These are phyloP conservation scores for Agroathelia rolfsii DNA, from an alignment of 1,284 basidiomycete genomes.

Conservation along the genomic window DNA sequence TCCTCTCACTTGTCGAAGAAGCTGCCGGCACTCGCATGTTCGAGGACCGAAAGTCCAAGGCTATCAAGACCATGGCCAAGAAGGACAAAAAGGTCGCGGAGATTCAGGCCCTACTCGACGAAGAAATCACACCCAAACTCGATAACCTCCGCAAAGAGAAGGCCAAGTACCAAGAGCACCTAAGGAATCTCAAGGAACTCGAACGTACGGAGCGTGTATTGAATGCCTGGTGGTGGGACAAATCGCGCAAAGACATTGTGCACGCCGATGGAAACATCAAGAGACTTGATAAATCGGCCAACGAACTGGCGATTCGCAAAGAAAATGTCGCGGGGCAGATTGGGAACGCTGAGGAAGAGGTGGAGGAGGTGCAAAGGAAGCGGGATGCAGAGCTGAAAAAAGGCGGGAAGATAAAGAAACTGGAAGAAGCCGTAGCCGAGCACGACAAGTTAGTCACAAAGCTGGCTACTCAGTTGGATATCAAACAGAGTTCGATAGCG, in stretches of 20 bases:
- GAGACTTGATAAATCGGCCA: conserved; percentile 37
- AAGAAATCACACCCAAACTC: conserved; percentile 94
- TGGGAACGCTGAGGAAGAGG: conserved; percentile 46
- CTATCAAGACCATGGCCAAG: conserved; percentile 93
- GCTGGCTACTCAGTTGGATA: conserved; percentile 78
- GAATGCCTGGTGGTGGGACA: conserved; percentile 82
- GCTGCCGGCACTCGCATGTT: conserved; percentile 99
- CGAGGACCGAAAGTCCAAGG: conserved; percentile 97
- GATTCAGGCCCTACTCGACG: conserved; percentile 68
- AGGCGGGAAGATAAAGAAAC: conserved; percentile 70
- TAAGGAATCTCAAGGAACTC: conserved; percentile 83
- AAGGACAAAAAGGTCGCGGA: conserved; percentile 97
- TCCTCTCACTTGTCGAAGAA: conserved; percentile 98
- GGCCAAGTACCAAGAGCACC: conserved; percentile 82
- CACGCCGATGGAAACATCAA: conserved; percentile 35
- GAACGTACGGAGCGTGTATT: conserved; percentile 80
- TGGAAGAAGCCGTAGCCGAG: conserved; percentile 72
- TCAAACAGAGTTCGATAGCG: conserved; percentile 67
- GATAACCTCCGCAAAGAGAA: conserved; percentile 90
- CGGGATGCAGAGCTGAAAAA: conserved; percentile 60
- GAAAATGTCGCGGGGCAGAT: conserved; percentile 40
- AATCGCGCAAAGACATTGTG: conserved; percentile 47
- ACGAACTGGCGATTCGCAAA: conserved; percentile 38
- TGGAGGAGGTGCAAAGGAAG: conserved; percentile 59
- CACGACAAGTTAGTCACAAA: conserved; percentile 85